These are phyloP conservation scores for Polytrichum commune DNA, from an alignment of 225 moss, liverwort and hornwort species.

Conservation along the genomic window DNA sequence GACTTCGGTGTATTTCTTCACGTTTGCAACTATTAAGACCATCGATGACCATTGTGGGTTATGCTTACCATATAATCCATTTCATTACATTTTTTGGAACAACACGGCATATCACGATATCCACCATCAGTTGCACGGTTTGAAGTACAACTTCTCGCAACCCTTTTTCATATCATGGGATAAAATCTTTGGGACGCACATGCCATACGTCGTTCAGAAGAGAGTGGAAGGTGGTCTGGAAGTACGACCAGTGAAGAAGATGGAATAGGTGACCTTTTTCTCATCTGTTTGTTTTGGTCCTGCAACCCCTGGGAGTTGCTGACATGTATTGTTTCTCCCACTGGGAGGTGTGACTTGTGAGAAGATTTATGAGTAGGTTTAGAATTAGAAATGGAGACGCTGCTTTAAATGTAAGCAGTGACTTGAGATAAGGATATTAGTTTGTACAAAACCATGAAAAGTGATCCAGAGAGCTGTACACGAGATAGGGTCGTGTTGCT, in stretches of 20 bases:
- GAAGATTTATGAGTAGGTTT: too few species aligned
- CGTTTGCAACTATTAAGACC: constrained; percentile 86
- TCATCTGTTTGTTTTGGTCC: too few species aligned
- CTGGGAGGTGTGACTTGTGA: too few species aligned
- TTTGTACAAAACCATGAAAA: too few species aligned
- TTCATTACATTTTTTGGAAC: constrained; percentile 80
- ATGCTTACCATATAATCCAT: constrained; percentile 83
- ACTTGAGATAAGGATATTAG: too few species aligned
- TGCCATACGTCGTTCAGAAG: constrained; percentile 79
- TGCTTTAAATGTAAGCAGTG: too few species aligned
- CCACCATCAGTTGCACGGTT: constrained; percentile 90
- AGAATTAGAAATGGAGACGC: too few species aligned
- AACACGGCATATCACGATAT: constrained; percentile 97
- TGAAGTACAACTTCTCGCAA: constrained; percentile 92
- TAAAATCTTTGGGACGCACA: constrained; percentile 72
- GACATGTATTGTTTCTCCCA: too few species aligned
- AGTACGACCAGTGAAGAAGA: constrained; percentile 65
- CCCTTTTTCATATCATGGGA: constrained; percentile 93
- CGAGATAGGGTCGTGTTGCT: too few species aligned
- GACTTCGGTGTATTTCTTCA: constrained; percentile 85
- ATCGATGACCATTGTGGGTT: constrained; percentile 93
- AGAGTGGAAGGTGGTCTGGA: constrained; percentile 76
- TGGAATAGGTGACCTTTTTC: constrained; percentile 14
- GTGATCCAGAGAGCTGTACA: too few species aligned
- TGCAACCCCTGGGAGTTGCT: too few species aligned